These are phyloP conservation scores for Ogataea allantospora DNA, from an alignment of 805 yeast genomes.

Conservation along the genomic window DNA sequence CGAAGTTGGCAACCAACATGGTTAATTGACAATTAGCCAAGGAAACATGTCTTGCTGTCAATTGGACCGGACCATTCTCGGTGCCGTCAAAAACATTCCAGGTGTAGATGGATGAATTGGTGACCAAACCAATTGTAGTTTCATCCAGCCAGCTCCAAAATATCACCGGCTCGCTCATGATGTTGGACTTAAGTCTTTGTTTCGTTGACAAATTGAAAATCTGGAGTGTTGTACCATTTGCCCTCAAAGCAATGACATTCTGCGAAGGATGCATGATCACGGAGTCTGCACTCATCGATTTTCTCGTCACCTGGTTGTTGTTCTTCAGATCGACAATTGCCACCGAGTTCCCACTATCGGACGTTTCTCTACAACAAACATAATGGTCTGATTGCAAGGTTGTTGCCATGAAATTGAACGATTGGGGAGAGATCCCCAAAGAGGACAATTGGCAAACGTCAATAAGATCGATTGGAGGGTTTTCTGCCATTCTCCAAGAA, in stretches of 20 bases:
- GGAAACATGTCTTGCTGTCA: conserved; percentile 81
- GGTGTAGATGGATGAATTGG: conserved; percentile 68
- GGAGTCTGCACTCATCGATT: conserved; percentile 95
- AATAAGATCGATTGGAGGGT: conserved; percentile 92
- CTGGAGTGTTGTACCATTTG: conserved; percentile 94
- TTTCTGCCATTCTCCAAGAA: conserved; percentile 44
- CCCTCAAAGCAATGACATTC: conserved; percentile 88
- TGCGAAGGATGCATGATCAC: conserved; percentile 95
- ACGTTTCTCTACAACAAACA: conserved; percentile 74
- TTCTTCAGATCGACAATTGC: conserved; percentile 86
- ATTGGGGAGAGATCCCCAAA: conserved; percentile 79
- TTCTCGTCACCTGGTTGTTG: conserved; percentile 77
- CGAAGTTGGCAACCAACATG: conserved; percentile 79
- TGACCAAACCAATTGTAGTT: conserved; percentile 75
- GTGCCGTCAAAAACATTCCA: conserved; percentile 86
- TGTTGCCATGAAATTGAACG: conserved; percentile 89
- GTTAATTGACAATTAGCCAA: conserved; percentile 83
- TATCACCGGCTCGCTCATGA: conserved; percentile 82
- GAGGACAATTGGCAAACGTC: conserved; percentile 88
- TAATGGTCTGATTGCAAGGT: conserved; percentile 92
- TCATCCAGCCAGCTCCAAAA: conserved; percentile 93
- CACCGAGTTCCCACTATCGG: conserved; percentile 74
- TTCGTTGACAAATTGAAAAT: conserved; percentile 86
- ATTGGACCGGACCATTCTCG: conserved; percentile 73
- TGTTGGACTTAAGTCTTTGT: conserved; percentile 84